phyloP scores from a whole-genome alignment of 164 flowering plant genomes.

The Aristolochia contorta region DNA sequence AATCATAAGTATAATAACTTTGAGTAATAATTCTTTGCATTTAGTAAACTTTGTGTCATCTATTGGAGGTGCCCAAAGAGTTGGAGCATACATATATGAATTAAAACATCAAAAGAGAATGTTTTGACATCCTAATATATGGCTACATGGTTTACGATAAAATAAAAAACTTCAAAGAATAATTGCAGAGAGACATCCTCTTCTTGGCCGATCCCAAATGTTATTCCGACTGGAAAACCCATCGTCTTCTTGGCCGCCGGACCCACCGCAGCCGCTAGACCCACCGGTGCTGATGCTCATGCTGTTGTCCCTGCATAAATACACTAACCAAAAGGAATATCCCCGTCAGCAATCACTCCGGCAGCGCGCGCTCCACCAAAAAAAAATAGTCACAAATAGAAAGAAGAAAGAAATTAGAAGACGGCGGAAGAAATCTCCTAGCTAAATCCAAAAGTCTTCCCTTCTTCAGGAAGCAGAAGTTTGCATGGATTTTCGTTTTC shows the following conservation, averaged over 20 bases:
- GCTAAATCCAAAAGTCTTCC: too few species aligned
- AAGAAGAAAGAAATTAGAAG: too few species aligned
- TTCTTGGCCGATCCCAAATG: background rate
- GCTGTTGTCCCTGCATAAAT: slow-evolving; percentile 8
- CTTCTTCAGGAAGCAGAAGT: too few species aligned
- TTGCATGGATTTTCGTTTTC: too few species aligned
- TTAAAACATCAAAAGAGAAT: too few species aligned
- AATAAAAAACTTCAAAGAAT: background rate
- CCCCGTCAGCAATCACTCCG: background rate
- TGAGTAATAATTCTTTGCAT: too few species aligned
- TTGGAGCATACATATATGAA: background rate
- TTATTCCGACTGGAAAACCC: slow-evolving; percentile 5
- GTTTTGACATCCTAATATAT: too few species aligned
- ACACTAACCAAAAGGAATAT: background rate
- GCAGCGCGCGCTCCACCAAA: too few species aligned
- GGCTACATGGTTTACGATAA: too few species aligned
- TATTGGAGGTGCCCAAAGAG: background rate
- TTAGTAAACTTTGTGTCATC: background rate
- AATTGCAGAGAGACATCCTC: background rate
- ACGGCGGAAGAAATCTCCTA: too few species aligned
- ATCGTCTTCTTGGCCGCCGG: background rate
- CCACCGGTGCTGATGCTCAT: slow-evolving; percentile 8
- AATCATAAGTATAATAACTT: background rate
- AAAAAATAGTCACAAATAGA: too few species aligned
- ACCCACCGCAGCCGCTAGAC: background rate